phyloP scores from a whole-genome alignment of 2,329 filamentous ascomycete species.

The Verticillium klebahnii region DNA sequence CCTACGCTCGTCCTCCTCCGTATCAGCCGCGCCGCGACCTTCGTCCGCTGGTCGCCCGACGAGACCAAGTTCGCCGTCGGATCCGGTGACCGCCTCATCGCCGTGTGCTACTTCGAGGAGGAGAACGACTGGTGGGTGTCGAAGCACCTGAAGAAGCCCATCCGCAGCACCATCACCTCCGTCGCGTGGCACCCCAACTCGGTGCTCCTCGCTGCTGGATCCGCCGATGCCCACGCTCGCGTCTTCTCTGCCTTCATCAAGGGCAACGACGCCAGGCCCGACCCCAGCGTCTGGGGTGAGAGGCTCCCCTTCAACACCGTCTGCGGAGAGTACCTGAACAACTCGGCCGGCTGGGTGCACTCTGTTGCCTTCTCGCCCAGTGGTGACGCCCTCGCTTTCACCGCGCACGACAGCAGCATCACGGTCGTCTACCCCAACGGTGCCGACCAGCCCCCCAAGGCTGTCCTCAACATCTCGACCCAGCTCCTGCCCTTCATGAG shows the following conservation, averaged over 20 bases:
- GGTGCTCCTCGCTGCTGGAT: conserved; percentile 87
- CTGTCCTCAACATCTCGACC: conserved; percentile 86
- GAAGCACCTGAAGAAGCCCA: conserved; percentile 98
- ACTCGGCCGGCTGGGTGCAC: conserved; percentile 95
- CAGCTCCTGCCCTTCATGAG: conserved; percentile 90
- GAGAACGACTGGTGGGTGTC: conserved; percentile 99
- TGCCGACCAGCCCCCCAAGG: conserved; percentile 83
- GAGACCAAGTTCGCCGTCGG: conserved; percentile 98
- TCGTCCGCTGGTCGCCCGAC: conserved; percentile 93
- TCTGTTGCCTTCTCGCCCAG: conserved; percentile 88
- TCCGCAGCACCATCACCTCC: conserved; percentile 92
- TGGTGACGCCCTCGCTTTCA: conserved; percentile 89
- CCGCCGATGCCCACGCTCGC: conserved; percentile 93
- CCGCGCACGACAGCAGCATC: conserved; percentile 91
- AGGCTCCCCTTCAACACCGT: conserved; percentile 96
- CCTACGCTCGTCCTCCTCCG: conserved; percentile 94
- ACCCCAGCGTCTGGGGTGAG: conserved; percentile 90
- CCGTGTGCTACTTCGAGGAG: conserved; percentile 97
- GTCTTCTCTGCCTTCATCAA: conserved; percentile 97
- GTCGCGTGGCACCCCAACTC: conserved; percentile 98
- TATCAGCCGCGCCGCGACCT: conserved; percentile 94
- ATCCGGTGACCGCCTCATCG: conserved; percentile 90
- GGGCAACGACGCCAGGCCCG: conserved; percentile 80
- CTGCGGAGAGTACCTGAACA: conserved; percentile 93
- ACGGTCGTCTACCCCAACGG: conserved; percentile 93